A percentile compares a stretch with the other conserved stretches of the same genome.
phyloP scores from a whole-genome alignment of 139 green algal species.

The Coelastrella sp. region DNA sequence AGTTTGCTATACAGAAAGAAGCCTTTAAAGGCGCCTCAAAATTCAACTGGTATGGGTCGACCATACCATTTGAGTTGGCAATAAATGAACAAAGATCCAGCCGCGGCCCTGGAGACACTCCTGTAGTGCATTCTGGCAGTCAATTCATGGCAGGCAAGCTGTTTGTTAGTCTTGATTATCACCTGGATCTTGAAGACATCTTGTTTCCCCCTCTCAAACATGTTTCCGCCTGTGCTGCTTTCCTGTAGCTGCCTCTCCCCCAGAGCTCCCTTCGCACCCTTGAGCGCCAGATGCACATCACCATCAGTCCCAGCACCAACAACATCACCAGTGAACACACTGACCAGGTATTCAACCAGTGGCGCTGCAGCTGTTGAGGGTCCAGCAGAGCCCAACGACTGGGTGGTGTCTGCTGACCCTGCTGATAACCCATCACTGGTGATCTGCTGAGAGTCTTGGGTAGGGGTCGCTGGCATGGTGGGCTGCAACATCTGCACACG shows the following conservation, averaged over 20 bases:
- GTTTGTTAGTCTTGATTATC: not conserved
- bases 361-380: no score
- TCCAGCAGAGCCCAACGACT: no score
- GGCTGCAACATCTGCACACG: slow-evolving; percentile 7
- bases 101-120: no score
- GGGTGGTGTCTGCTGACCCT: not conserved
- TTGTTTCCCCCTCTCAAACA: slow-evolving; percentile 33
- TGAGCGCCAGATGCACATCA: slow-evolving; percentile 58
- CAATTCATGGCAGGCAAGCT: not conserved
- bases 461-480: not conserved
- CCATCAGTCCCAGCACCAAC: slow-evolving; percentile 63
- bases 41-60: no score
- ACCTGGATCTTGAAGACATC: slow-evolving; percentile 9
- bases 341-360: slow-evolving; percentile 57
- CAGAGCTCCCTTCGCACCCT: slow-evolving; percentile 52
- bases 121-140: no score
- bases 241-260: slow-evolving; percentile 58
- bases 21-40: no score
- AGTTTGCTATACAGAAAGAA: no score
- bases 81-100: no score
- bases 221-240: slow-evolving; percentile 47
- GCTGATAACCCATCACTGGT: no score
- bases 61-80: no score
- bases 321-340: slow-evolving; percentile 62
- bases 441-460: not conserved